Evolutionary conservation across 2,329 filamentous ascomycete genomes (phyloP), one percentile per base, ranked within the genome.

Genomic region (Fusarium heterosporum): DNA sequence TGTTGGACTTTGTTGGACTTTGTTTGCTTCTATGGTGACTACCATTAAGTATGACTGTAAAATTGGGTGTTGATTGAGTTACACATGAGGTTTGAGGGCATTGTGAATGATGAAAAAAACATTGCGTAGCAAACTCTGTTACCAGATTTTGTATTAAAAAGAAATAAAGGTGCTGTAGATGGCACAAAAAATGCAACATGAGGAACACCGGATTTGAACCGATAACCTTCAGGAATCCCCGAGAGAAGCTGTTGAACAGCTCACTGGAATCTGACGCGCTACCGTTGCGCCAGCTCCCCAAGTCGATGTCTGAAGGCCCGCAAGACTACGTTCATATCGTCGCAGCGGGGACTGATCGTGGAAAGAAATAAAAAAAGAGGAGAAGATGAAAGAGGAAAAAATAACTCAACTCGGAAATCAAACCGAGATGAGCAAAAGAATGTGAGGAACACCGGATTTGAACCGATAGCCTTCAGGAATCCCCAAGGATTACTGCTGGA

Each of bases 401-500:
- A 13, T n/a, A 7, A 17, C 17, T 12, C 5, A 16, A 1, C 16
- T 17, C 10, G 1, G 16, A 4, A 17, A 3, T n/a, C n/a, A 16
- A 5, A 9, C 28, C 28, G 4, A 36, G 10, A 36, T n/a, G 34
- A n/a, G 34, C 34, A 36, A 16, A 1, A 38, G 22, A 41, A n/a
- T 17, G 22, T 61, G 57, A 60, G 57, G 57, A 54, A 61, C 57
- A 61, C 57, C 58, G 58, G 58, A 61, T 61, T 61, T 61, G 58
- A 61, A 61, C 58, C 58, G 55, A 61, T 61, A 61, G 30, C 58
- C 58, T 61, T 61, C 58, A 61, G 58, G 58, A 62, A 56, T 45
- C 43, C 30, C 59, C 57, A 6, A 42, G 19, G 38, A 54, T 14
- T 1, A 49, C 42, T 41, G 29, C 26, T 22, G 50, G 29, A 10